Conservation (phyloP, 2,329 filamentous ascomycete species). For the Alternaria solani region DNA sequence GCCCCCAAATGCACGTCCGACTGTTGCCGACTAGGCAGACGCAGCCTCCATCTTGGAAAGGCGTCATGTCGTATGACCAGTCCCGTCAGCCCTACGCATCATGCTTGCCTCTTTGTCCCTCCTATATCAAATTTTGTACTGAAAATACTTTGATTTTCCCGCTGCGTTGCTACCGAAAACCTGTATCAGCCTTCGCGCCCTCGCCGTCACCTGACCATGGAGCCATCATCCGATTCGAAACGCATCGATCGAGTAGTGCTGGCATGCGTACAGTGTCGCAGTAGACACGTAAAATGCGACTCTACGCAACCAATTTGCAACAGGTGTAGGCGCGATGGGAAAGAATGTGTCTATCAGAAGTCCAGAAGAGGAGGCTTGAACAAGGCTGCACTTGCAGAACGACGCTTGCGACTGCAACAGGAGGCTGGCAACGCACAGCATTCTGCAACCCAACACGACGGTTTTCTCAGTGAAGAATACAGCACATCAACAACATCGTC, state of each 20-base stretch:
- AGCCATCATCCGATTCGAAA: slow-evolving; percentile 24
- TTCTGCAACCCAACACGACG: background rate
- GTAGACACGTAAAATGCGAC: slow-evolving; percentile 47
- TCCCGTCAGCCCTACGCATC: background rate
- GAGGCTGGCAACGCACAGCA: slow-evolving; percentile 30
- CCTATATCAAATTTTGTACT: background rate
- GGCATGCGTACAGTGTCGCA: slow-evolving; percentile 46
- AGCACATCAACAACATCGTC: background rate
- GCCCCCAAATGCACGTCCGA: slow-evolving; percentile 3
- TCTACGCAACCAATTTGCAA: slow-evolving; percentile 42
- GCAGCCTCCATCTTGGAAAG: background rate
- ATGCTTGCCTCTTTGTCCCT: background rate
- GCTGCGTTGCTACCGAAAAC: background rate
- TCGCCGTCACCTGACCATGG: slow-evolving; percentile 25
- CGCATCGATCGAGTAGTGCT: slow-evolving; percentile 41
- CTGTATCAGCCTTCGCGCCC: background rate
- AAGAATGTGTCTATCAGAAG: slow-evolving; percentile 45
- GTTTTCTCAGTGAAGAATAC: background rate
- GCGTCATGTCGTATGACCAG: background rate
- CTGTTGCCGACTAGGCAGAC: slow-evolving; percentile 5
- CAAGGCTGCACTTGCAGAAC: slow-evolving; percentile 43
- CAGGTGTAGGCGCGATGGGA: slow-evolving; percentile 43
- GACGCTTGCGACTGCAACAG: slow-evolving; percentile 38
- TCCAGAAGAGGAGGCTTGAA: slow-evolving; percentile 46
- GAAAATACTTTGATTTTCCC: background rate